phyloP scores from a whole-genome alignment of 164 flowering plant species.

The Saururus chinensis region DNA sequence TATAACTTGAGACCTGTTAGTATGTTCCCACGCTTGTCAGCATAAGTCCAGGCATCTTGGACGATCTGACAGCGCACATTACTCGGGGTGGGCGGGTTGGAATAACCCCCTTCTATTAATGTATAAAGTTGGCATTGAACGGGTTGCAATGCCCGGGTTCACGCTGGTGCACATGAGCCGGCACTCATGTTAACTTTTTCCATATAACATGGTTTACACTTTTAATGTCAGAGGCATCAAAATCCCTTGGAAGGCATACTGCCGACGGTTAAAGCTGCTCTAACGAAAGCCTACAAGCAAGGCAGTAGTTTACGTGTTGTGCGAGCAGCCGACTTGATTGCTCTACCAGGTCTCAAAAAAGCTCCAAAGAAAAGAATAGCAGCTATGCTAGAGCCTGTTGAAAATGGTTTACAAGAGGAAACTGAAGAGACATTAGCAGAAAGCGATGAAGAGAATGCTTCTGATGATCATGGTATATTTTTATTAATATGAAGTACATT shows the following conservation, averaged over 20 bases:
- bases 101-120: too few relatives aligned
- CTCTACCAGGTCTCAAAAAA: constrained; percentile 81
- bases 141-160: too few relatives aligned
- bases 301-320: constrained; percentile 58
- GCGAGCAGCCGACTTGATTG: constrained; percentile 67
- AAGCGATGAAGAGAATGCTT: constrained; percentile 57
- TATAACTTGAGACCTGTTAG: too few relatives aligned
- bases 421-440: constrained; percentile 32
- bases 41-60: too few relatives aligned
- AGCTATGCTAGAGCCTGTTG: constrained; percentile 77
- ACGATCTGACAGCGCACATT: too few relatives aligned
- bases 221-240: constrained; percentile 45
- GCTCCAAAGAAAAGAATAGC: constrained; percentile 84
- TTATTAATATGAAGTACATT: background rate
- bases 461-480: constrained; percentile 49
- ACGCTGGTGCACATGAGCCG: too few relatives aligned
- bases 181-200: too few relatives aligned
- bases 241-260: constrained; percentile 76
- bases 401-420: constrained; percentile 31
- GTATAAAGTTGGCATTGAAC: too few relatives aligned
- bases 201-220: too few relatives aligned
- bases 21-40: too few relatives aligned
- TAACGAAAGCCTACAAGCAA: constrained; percentile 83
- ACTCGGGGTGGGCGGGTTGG: too few relatives aligned
- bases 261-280: constrained; percentile 77